These are phyloP conservation scores for Blastomyces parvus DNA, from an alignment of 2,329 filamentous ascomycete species.

Conservation along the genomic window DNA sequence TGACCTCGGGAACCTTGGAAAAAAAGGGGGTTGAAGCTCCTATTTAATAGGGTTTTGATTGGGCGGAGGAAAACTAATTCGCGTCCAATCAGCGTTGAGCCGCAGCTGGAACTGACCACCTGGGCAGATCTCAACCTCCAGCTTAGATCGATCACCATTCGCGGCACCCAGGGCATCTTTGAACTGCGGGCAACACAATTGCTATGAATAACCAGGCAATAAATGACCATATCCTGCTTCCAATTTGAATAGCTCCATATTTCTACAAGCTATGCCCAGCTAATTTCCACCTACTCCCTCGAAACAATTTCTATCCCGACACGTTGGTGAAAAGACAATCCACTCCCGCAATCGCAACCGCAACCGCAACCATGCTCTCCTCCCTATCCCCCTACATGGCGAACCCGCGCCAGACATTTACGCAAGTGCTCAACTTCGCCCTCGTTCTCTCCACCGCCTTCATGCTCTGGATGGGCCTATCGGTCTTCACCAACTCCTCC, in stretches of 20 bases:
- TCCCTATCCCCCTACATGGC: constrained; percentile 47
- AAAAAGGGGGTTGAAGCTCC: background rate
- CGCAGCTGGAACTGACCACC: background rate
- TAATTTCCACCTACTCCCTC: background rate
- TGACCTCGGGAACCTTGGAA: no score
- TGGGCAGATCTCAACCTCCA: no score
- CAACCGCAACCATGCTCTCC: constrained; percentile 52
- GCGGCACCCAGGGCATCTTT: background rate
- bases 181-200: background rate
- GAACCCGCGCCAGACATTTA: constrained; percentile 70
- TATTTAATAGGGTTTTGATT: background rate
- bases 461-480: constrained; percentile 91
- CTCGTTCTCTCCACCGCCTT: constrained; percentile 85
- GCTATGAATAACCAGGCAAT: background rate
- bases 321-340: background rate
- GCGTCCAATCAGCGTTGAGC: background rate
- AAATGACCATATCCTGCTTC: background rate
- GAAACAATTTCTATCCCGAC: background rate
- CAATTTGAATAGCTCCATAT: background rate
- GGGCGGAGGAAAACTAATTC: background rate
- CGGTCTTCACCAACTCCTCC: constrained; percentile 63
- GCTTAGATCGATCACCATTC: background rate
- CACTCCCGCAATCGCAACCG: constrained; percentile 36
- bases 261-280: background rate
- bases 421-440: constrained; percentile 81